Evolutionary conservation across 2,329 filamentous ascomycete genomes (phyloP).

Genomic region (Xylariomycetidae sp.): DNA sequence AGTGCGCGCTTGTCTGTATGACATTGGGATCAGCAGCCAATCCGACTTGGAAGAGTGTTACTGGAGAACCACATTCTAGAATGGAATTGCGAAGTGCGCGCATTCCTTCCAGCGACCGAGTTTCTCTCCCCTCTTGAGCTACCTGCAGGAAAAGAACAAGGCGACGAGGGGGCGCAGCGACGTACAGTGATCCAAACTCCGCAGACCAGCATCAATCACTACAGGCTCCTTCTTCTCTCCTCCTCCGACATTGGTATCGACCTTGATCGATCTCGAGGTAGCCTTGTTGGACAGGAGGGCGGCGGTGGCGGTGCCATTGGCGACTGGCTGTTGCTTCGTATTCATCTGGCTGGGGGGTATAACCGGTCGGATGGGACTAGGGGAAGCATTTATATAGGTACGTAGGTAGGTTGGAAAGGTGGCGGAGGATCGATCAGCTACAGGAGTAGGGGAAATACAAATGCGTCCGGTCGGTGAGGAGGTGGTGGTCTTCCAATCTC

Average conservation of each 20-base stretch:
- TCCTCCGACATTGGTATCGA: conserved; percentile 7
- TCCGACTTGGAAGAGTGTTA: conserved; percentile 2
- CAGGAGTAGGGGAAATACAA: no score
- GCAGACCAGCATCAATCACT: conserved; percentile 68
- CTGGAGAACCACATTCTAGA: no score
- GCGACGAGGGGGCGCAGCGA: conserved; percentile 11
- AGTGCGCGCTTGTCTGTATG: conserved; percentile 72
- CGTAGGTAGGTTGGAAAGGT: conserved; percentile 18
- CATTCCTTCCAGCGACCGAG: no score
- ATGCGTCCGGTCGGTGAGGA: no score
- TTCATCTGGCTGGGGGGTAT: conserved; percentile 25
- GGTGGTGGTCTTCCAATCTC: no score
- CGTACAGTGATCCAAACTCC: conserved; percentile 74
- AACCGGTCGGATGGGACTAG: conserved; percentile 8
- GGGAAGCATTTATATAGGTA: conserved; percentile 15
- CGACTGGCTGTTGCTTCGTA: conserved; percentile 22
- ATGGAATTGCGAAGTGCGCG: no score
- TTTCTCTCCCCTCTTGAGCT: no score
- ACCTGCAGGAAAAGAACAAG: no score
- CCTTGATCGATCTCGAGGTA: conserved; percentile 19
- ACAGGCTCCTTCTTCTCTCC: conserved; percentile 21
- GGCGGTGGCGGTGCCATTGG: conserved; percentile 27
- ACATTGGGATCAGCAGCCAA: conserved; percentile 3
- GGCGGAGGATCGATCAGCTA: conserved; percentile 2
- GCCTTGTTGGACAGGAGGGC: conserved; percentile 18